These are phyloP conservation scores for Trichaptum fuscoviolaceum DNA, from an alignment of 768 basidiomycete genomes.

Conservation along the genomic window DNA sequence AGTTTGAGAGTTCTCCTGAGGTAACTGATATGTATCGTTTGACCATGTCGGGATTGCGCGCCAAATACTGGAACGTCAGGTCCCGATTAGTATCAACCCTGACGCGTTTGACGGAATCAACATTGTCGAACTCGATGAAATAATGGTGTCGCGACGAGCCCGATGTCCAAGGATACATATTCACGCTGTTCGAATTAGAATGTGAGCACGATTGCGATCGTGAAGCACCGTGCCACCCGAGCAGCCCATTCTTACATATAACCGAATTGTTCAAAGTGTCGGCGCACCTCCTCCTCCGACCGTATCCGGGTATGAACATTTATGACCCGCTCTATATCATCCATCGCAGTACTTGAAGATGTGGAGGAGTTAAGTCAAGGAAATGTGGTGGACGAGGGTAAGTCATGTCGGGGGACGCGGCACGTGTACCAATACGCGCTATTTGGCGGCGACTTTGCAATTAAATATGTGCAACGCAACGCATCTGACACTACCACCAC, in stretches of 20 bases:
- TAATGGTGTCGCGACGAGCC: not conserved
- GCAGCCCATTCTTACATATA: not conserved
- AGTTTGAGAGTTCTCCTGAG: not conserved
- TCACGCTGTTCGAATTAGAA: not conserved
- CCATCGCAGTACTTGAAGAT: not conserved
- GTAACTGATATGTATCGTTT: not conserved
- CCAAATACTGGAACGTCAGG: not conserved
- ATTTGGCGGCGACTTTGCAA: not conserved
- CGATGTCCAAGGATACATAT: not conserved
- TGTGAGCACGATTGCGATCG: not conserved
- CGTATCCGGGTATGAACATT: not conserved
- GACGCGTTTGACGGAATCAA: not conserved
- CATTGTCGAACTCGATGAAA: not conserved
- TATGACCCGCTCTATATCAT: not conserved
- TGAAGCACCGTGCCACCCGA: not conserved
- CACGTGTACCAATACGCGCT: not conserved
- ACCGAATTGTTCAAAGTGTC: not conserved
- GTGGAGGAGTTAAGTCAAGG: not conserved
- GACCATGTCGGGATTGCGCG: not conserved
- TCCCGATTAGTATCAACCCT: not conserved
- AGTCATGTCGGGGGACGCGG: not conserved
- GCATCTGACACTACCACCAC: too few relatives aligned
- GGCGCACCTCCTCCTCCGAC: not conserved
- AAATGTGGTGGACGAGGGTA: not conserved
- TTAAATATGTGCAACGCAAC: not conserved